These are phyloP conservation scores for Nakazawaea sp. DNA, from an alignment of 805 yeast genomes.

Conservation along the genomic window DNA sequence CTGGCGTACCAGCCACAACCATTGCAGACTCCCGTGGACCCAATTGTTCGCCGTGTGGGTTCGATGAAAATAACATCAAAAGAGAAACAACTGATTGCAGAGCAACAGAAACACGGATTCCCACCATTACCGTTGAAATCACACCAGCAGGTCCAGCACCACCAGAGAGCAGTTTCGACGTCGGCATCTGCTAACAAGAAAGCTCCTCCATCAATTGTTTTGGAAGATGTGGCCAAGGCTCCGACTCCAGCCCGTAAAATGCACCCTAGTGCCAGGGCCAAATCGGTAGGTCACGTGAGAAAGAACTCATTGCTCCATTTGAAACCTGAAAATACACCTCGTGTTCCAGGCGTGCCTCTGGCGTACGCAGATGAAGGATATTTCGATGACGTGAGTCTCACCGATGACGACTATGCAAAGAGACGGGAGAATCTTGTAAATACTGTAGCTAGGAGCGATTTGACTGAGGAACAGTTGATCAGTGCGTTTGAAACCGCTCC, in stretches of 20 bases:
- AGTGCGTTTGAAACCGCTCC: conserved; percentile 44
- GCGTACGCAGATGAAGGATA: conserved; percentile 39
- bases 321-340: conserved; percentile 16
- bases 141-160: conserved; percentile 17
- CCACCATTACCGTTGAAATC: conserved; percentile 24
- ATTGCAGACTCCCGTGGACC: conserved; percentile 11
- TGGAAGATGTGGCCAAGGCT: conserved; percentile 15
- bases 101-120: conserved; percentile 11
- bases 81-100: conserved; percentile 32
- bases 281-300: conserved; percentile 76
- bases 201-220: conserved; percentile 28
- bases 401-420: conserved; percentile 23
- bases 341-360: conserved; percentile 23
- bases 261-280: conserved; percentile 86
- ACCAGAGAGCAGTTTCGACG: conserved; percentile 32
- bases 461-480: conserved; percentile 42
- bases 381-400: conserved; percentile 49
- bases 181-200: conserved; percentile 26
- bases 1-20: conserved; percentile 3
- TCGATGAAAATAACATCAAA: conserved; percentile 55
- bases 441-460: conserved; percentile 16
- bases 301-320: conserved; percentile 39
- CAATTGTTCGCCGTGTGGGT: conserved; percentile 49
- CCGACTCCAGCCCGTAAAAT: conserved; percentile 26
- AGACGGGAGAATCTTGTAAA: conserved; percentile 17